Evolutionary conservation across 371 early-diverging fungal genomes (phyloP), one percentile per base, ranked within the genome.

Genomic region (Chytridium lagenaria): DNA sequence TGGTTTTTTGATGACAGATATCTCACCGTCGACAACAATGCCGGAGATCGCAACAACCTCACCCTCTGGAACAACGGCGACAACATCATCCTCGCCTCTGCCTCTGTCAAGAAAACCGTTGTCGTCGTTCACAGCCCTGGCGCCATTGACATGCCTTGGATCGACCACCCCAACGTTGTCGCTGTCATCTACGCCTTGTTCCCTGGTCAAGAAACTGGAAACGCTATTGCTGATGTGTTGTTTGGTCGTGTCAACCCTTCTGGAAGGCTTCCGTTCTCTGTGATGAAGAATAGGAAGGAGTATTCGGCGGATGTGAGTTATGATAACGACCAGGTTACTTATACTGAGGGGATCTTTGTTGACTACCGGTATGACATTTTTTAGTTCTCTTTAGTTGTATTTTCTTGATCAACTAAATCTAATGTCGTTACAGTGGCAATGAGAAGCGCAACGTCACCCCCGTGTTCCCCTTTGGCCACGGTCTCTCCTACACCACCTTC

Each of bases 181-280:
- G 88, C 88, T 19, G 76, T 89, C 57, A 73, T 88, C 36, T 81
- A 81, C 72, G 82, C 88, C 30, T 81, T 83, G 50, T 68, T 84
- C 33, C 83, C 84, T 19, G 83, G 85, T 38, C 86, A 89, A 80
- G 90, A 89, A 68, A 80, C 86, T 30, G 90, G 89, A 38, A 88
- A 88, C 64, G 79, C 88, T 31, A 72, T 90, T 33, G 87, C 88
- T 7, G 88, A 88, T 71, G 78, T 90, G 10, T 74, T 91, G 2
- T 89, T 89, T 78, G 91, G 90, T 39, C 81, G 82, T 57, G 78
- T 85, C 40, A 89, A 89, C 67, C 91, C 91, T 22, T 86, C 86
- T 26, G 88, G 86, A 10, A 80, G 87, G 31, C 75, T 91, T 15
- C 91, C 91, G 16, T 89, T 87, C 71, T 88, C 88, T 19, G 86